Conservation (phyloP, 768 basidiomycete species). For the Leccinum incarnatum region DNA sequence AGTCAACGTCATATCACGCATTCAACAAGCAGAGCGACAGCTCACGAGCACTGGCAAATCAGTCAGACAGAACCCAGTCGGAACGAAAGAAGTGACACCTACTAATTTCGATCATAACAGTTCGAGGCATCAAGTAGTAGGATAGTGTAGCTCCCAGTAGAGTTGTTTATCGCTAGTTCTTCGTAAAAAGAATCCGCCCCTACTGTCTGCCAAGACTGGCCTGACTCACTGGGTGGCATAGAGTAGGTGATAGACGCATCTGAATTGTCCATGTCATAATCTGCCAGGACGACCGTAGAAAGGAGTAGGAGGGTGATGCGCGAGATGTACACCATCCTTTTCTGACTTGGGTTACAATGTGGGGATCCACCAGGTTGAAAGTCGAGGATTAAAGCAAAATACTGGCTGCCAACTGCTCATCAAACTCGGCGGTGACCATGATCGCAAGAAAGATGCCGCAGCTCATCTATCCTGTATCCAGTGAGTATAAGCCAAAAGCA, state of each 20-base stretch:
- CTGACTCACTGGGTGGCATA: neutral
- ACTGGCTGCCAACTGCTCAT: too few relatives aligned
- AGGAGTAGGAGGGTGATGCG: conserved; percentile 10
- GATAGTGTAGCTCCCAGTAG: conserved; percentile 19
- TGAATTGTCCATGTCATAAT: too few relatives aligned
- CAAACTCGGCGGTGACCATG: neutral
- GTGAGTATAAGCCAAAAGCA: neutral
- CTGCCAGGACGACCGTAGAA: neutral
- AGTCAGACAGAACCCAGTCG: neutral
- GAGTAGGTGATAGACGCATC: too few relatives aligned
- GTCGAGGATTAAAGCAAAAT: neutral
- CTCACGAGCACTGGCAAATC: conserved; percentile 17
- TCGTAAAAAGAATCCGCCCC: neutral
- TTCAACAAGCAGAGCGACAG: neutral
- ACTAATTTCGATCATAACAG: conserved; percentile 28
- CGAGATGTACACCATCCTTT: neutral
- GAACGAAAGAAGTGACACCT: neutral
- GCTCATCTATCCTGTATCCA: neutral
- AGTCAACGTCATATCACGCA: neutral
- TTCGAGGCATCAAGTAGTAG: conserved; percentile 13
- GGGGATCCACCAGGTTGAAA: neutral
- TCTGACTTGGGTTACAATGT: neutral
- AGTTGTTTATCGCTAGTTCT: conserved; percentile 9
- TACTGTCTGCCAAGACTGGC: conserved; percentile 8
- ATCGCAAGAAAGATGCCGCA: neutral